phyloP scores from a whole-genome alignment of 768 basidiomycete genomes.

The Xerocomus brunneocitrinus region DNA sequence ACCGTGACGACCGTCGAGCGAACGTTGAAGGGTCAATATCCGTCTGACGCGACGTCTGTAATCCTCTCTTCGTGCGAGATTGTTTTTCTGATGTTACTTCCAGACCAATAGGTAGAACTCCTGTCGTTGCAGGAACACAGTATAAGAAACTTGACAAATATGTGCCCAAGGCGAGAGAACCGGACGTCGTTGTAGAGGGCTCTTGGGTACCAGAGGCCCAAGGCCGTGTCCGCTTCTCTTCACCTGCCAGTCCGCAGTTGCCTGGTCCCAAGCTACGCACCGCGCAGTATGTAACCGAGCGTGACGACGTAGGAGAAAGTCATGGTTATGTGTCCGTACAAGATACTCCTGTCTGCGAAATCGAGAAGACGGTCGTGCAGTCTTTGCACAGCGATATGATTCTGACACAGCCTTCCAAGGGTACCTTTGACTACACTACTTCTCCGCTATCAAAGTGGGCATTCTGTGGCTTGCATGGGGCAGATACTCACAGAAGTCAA shows the following conservation, averaged over 20 bases:
- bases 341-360: background rate
- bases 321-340: background rate
- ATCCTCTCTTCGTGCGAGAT: background rate
- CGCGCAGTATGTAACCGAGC: background rate
- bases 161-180: background rate
- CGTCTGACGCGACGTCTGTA: constrained; percentile 5
- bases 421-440: background rate
- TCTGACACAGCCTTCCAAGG: background rate
- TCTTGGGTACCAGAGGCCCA: background rate
- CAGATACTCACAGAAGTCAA: constrained; percentile 2
- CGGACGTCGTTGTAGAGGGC: background rate
- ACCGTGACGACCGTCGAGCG: background rate
- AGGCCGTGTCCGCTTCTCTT: background rate
- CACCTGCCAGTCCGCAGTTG: background rate
- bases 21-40: background rate
- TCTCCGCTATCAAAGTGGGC: background rate
- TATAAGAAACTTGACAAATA: background rate
- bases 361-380: background rate
- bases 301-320: background rate
- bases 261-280: background rate
- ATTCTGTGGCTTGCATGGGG: background rate
- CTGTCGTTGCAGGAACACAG: background rate
- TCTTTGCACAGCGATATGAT: background rate
- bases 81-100: background rate
- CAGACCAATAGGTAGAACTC: constrained; percentile 1